Evolutionary conservation across 371 early-diverging fungal species (phyloP).

Genomic region (Rhizopus delemar): DNA sequence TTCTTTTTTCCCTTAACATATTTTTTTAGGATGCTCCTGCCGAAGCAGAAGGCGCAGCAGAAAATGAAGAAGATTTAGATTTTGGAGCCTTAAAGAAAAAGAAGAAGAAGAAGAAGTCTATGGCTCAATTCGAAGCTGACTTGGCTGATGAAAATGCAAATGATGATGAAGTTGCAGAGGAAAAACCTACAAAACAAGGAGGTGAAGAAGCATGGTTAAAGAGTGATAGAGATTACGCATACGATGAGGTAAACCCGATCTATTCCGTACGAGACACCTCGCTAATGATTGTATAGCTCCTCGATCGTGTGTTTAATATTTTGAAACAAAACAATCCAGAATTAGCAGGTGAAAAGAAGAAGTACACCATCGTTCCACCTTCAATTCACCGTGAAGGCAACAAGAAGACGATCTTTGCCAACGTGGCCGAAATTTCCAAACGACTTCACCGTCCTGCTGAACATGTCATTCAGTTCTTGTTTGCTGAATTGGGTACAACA

Average conservation of each 20-base stretch:
- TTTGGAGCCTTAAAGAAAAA: constrained; percentile 85
- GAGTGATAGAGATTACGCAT: constrained; percentile 93
- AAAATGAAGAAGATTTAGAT: constrained; percentile 65
- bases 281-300: constrained; percentile 50
- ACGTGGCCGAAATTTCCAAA: constrained; percentile 91
- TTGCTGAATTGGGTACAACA: constrained; percentile 97
- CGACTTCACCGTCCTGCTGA: constrained; percentile 95
- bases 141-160: constrained; percentile 82
- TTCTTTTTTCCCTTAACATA: no score
- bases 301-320: constrained; percentile 89
- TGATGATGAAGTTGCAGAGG: constrained; percentile 46
- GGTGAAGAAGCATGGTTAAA: constrained; percentile 85
- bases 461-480: constrained; percentile 97
- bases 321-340: constrained; percentile 95
- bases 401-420: constrained; percentile 96
- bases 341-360: constrained; percentile 87
- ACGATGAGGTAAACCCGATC: constrained; percentile 68
- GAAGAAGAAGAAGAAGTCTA: constrained; percentile 92
- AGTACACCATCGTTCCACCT: constrained; percentile 93
- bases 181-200: constrained; percentile 30
- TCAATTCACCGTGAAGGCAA: constrained; percentile 91
- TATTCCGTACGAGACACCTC: neutral
- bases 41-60: constrained; percentile 48
- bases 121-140: constrained; percentile 85
- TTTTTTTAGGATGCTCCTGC: constrained; percentile 45